These are phyloP conservation scores for Closterium sp. DNA, from an alignment of 139 green algal species.

Conservation along the genomic window DNA sequence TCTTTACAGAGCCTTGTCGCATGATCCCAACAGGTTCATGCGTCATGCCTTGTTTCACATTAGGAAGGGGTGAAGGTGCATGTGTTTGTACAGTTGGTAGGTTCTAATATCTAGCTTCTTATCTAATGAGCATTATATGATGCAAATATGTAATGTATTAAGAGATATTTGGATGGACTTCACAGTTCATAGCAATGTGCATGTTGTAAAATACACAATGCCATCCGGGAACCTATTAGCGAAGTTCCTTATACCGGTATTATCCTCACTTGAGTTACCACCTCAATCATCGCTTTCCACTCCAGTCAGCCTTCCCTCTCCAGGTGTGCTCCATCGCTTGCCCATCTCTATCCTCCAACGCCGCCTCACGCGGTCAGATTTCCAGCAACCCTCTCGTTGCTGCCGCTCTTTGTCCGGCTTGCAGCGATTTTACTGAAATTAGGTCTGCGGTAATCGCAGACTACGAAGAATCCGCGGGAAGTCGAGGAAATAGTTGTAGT, in stretches of 20 bases:
- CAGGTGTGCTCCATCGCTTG: no score
- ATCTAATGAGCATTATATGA: no score
- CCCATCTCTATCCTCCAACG: not conserved
- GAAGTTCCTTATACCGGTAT: no score
- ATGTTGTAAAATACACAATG: no score
- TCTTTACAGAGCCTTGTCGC: not conserved
- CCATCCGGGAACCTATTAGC: no score
- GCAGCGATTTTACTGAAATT: not conserved
- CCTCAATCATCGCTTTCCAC: no score
- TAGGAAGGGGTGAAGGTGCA: not conserved
- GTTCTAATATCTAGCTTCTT: no score
- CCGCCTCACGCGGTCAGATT: not conserved
- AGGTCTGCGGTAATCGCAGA: not conserved
- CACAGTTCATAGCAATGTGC: no score
- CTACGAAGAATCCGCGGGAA: not conserved
- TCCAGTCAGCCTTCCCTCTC: not conserved
- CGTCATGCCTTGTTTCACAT: not conserved
- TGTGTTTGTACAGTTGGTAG: not conserved
- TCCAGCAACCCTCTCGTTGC: not conserved
- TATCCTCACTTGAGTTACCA: no score
- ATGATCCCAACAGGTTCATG: not conserved
- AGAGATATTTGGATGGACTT: no score
- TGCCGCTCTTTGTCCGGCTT: not conserved
- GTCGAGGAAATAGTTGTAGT: not conserved
- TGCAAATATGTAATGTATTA: no score